A percentile compares a stretch with the other conserved stretches of the same genome.
Conservation (phyloP, 2,329 filamentous ascomycete genomes). For the Aspergillus candidus region DNA sequence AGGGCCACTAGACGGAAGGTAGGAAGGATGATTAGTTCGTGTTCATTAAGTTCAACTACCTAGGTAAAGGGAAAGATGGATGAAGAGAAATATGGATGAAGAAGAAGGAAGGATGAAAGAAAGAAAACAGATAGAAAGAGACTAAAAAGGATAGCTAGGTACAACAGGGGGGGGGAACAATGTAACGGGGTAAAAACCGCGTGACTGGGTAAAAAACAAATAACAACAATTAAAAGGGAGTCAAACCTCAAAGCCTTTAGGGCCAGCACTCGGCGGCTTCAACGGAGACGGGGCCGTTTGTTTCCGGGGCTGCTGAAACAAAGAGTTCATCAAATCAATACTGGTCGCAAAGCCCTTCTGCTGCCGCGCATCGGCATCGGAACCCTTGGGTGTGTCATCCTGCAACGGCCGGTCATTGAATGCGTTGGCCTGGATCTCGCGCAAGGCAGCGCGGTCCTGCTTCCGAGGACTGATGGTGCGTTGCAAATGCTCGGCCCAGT, state of each 20-base stretch:
- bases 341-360: conserved; percentile 71
- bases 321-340: conserved; percentile 93
- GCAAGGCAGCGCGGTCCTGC: conserved; percentile 71
- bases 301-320: conserved; percentile 65
- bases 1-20: conserved; percentile 64
- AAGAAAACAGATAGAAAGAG: not conserved
- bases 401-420: conserved; percentile 44
- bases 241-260: conserved; percentile 85
- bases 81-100: not conserved
- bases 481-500: conserved; percentile 91
- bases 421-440: conserved; percentile 57
- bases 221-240: conserved; percentile 37
- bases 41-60: conserved; percentile 11
- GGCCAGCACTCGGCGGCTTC: conserved; percentile 51
- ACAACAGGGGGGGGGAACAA: not conserved
- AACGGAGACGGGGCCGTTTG: conserved; percentile 43
- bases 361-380: conserved; percentile 11
- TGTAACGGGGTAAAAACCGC: not conserved
- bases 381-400: conserved; percentile 28
- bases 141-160: not conserved
- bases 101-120: not conserved
- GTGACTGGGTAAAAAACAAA: conserved; percentile 41
- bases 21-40: conserved; percentile 26
- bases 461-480: conserved; percentile 93
- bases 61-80: not conserved